Evolutionary conservation across 2,329 filamentous ascomycete species (phyloP).

Genomic region (Xylariaceae sp.): DNA sequence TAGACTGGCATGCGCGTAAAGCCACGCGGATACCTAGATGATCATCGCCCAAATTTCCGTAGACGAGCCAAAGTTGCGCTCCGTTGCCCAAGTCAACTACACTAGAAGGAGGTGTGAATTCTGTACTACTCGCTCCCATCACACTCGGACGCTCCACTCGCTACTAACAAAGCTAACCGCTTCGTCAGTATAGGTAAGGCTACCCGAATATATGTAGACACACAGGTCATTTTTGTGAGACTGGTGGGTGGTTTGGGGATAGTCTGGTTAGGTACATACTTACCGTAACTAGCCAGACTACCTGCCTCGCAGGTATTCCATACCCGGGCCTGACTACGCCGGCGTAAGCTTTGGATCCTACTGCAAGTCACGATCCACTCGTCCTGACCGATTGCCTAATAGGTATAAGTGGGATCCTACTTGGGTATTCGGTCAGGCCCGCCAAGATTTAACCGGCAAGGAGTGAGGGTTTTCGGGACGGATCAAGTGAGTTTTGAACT

Average conservation of each 20-base stretch:
- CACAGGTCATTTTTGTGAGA: conserved; percentile 8
- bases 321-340: background rate
- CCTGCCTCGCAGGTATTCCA: background rate
- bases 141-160: conserved; percentile 5
- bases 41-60: background rate
- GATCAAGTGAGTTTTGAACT: conserved; percentile 12
- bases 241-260: background rate
- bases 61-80: conserved; percentile 12
- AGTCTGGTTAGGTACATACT: background rate
- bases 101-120: conserved; percentile 3
- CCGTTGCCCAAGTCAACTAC: conserved; percentile 1
- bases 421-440: conserved; percentile 9
- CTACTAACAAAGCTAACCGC: conserved; percentile 1
- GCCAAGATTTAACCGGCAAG: conserved; percentile 25
- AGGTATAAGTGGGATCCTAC: conserved; percentile 20
- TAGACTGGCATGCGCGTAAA: conserved; percentile 27
- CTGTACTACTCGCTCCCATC: conserved; percentile 2
- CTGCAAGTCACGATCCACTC: conserved; percentile 26
- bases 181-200: background rate
- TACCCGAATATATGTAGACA: conserved; percentile 4
- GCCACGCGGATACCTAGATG: conserved; percentile 18
- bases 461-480: conserved; percentile 27
- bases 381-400: conserved; percentile 24
- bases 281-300: conserved; percentile 3
- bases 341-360: conserved; percentile 17